Percentiles rank a stretch among this genome's conserved stretches.
Conservation (phyloP, 2,329 filamentous ascomycete genomes). For the Sporothrix pseudoabietina region DNA sequence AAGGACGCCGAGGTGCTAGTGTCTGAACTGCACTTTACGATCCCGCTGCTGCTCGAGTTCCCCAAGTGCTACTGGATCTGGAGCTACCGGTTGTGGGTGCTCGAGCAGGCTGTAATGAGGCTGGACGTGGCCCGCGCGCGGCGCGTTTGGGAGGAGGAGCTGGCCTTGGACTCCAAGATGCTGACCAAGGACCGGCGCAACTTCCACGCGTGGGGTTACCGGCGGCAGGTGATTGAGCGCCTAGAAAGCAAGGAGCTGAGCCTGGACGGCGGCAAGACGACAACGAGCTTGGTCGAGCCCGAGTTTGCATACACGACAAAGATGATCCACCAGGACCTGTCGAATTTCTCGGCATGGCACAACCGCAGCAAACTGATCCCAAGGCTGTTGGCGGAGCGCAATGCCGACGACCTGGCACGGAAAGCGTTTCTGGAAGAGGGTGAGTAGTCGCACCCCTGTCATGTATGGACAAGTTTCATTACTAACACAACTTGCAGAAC, state of each 20-base stretch:
- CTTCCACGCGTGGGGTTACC: slow-evolving; percentile 95
- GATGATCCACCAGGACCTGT: slow-evolving; percentile 83
- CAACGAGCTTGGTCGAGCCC: slow-evolving; percentile 66
- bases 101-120: slow-evolving; percentile 68
- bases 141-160: slow-evolving; percentile 79
- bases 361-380: slow-evolving; percentile 83
- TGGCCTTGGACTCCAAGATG: slow-evolving; percentile 85
- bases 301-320: slow-evolving; percentile 90
- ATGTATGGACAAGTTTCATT: neutral
- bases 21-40: slow-evolving; percentile 76
- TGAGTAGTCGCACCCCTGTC: slow-evolving; percentile 40
- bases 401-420: slow-evolving; percentile 64
- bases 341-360: slow-evolving; percentile 98
- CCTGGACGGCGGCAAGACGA: slow-evolving; percentile 40
- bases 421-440: slow-evolving; percentile 71
- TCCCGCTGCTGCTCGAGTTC: slow-evolving; percentile 79
- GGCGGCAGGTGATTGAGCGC: slow-evolving; percentile 73
- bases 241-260: slow-evolving; percentile 63
- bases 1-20: slow-evolving; percentile 54
- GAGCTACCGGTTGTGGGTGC: slow-evolving; percentile 89
- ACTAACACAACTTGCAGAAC: slow-evolving; percentile 55
- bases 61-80: slow-evolving; percentile 99
- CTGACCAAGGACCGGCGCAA: slow-evolving; percentile 82
- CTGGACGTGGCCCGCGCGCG: slow-evolving; percentile 60
- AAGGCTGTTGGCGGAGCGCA: slow-evolving; percentile 69